Evolutionary conservation across 305 asterid genomes (phyloP).

Genomic region (Withania somnifera): DNA sequence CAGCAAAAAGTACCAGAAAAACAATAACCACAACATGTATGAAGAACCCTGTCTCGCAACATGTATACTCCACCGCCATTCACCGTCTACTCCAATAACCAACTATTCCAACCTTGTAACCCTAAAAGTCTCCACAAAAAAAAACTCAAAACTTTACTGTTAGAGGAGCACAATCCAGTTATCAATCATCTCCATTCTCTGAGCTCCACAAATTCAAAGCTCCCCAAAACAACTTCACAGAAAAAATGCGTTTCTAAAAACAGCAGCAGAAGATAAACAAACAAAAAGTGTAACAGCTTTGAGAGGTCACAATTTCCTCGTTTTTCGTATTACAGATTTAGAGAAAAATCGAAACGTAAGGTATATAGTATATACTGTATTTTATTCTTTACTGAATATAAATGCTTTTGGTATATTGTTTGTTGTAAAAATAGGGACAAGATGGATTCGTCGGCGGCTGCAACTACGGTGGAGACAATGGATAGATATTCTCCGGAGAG

Average conservation of each 20-base stretch:
- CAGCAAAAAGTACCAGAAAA: constrained; percentile 31
- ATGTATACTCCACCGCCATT: constrained; percentile 50
- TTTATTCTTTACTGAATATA: background rate
- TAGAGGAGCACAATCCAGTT: background rate
- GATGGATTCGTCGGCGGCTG: background rate
- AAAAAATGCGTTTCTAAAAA: background rate
- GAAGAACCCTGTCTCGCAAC: constrained; percentile 31
- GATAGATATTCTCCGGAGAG: background rate
- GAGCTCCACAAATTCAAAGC: background rate
- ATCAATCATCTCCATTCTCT: background rate
- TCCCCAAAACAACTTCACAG: background rate
- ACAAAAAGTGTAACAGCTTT: background rate
- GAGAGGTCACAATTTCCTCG: background rate
- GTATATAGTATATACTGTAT: background rate
- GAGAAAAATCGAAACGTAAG: background rate
- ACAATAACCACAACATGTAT: constrained; percentile 20
- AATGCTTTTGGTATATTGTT: background rate
- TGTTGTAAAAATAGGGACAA: background rate
- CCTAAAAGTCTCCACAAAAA: background rate
- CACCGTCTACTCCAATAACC: background rate
- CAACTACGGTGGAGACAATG: background rate
- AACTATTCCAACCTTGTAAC: background rate
- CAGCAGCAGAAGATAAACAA: background rate
- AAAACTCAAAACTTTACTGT: background rate
- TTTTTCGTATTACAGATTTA: background rate